Evolutionary conservation across 257 asterid species (phyloP).

Genomic region (Solanum piurae): DNA sequence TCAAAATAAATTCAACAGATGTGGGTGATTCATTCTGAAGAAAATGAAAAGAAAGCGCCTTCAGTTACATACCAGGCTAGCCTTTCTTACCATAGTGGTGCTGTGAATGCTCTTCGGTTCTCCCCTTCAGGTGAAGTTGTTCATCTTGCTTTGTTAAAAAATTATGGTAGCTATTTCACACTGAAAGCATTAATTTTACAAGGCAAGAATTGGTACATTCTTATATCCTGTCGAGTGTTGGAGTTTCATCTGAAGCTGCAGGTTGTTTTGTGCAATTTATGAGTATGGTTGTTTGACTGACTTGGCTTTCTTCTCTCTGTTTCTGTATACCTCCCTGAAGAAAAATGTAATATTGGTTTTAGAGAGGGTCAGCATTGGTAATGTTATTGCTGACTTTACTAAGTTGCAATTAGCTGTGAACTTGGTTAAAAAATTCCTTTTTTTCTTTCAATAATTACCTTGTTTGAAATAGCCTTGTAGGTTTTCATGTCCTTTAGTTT

Average conservation of each 20-base stretch:
- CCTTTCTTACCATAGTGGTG: conserved; percentile 75
- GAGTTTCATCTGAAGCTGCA: neutral
- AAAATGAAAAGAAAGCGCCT: conserved; percentile 49
- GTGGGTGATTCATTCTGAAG: conserved; percentile 50
- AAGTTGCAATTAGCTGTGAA: neutral
- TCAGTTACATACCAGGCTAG: conserved; percentile 58
- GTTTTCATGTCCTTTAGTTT: neutral
- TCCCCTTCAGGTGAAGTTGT: conserved; percentile 66
- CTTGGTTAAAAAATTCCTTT: neutral
- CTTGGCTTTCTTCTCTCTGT: neutral
- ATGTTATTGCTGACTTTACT: neutral
- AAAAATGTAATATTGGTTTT: neutral
- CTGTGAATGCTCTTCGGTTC: conserved; percentile 87
- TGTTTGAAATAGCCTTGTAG: neutral
- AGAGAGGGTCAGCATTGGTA: neutral
- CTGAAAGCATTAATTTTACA: neutral
- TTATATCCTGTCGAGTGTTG: neutral
- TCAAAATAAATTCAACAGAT: conserved; percentile 27
- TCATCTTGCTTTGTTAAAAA: neutral
- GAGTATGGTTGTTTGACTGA: neutral
- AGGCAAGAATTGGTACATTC: neutral
- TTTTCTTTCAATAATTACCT: neutral
- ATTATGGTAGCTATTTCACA: neutral
- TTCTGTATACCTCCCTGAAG: neutral
- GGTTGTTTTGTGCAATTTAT: neutral